Evolutionary conservation across 78 protist species (phyloP).

Genomic region (Emiliania huxleyi): DNA sequence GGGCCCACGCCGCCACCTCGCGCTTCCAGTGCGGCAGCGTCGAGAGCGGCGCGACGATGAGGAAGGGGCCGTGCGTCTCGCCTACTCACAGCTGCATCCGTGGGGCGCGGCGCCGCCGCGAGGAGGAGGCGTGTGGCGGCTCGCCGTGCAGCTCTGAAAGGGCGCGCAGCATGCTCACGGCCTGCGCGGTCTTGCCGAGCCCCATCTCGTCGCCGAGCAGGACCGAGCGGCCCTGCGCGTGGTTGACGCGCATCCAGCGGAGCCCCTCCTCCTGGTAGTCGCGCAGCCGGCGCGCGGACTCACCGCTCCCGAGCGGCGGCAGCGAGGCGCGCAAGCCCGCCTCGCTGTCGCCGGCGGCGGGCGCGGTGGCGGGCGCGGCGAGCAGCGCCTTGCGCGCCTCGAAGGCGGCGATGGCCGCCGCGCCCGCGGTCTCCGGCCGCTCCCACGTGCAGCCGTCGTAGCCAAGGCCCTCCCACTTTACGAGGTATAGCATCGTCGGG

Average conservation of each 20-base stretch:
- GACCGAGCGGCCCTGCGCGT: slow-evolving; percentile 22
- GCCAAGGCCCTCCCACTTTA: slow-evolving; percentile 78
- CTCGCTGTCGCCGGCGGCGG: too few species aligned
- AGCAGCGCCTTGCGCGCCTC: too few species aligned
- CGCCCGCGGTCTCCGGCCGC: background rate
- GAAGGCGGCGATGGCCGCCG: slow-evolving; percentile 26
- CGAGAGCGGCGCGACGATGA: slow-evolving; percentile 60
- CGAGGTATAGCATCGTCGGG: slow-evolving; percentile 41
- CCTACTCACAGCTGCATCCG: slow-evolving; percentile 5
- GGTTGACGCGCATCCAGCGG: slow-evolving; percentile 33
- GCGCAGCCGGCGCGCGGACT: slow-evolving; percentile 44
- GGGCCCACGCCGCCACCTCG: slow-evolving; percentile 40
- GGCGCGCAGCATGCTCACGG: background rate
- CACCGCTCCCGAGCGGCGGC: too few species aligned
- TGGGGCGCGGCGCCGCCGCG: background rate
- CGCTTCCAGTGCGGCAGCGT: slow-evolving; percentile 51
- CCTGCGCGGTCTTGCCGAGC: slow-evolving; percentile 73
- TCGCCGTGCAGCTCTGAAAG: background rate
- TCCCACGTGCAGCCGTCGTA: slow-evolving; percentile 90
- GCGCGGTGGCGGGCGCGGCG: too few species aligned
- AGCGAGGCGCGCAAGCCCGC: too few species aligned
- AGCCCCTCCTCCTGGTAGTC: slow-evolving; percentile 87
- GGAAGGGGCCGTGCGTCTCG: slow-evolving; percentile 33
- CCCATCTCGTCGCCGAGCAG: slow-evolving; percentile 75
- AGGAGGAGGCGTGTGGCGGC: too few species aligned